A percentile compares a stretch with the other conserved stretches of the same genome.
phyloP scores from a whole-genome alignment of 331 rosid genomes.

The Malus hybrid region DNA sequence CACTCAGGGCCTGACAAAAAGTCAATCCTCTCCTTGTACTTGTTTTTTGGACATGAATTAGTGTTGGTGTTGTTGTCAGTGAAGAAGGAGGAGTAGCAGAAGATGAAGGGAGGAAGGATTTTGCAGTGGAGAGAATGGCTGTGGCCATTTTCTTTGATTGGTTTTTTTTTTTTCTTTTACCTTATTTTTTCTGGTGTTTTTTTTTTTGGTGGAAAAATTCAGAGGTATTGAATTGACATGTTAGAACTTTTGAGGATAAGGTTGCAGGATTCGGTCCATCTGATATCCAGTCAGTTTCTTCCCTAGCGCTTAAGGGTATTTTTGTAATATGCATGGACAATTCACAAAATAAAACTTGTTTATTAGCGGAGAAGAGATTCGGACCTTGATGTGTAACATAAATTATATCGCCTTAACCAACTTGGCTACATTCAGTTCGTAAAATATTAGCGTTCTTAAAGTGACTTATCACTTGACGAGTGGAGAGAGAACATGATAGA shows the following conservation, averaged over 20 bases:
- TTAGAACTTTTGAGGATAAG: constrained; percentile 60
- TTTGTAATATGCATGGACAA: neutral
- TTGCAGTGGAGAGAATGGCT: constrained; percentile 58
- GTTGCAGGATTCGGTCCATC: constrained; percentile 52
- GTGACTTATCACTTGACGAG: no score
- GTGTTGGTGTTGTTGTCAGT: constrained; percentile 15
- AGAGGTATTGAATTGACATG: constrained; percentile 18
- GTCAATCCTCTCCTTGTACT: constrained; percentile 24
- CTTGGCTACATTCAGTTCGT: no score
- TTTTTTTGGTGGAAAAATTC: constrained; percentile 25
- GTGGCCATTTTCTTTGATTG: constrained; percentile 42
- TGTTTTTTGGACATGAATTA: constrained; percentile 17
- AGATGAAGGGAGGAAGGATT: constrained; percentile 24
- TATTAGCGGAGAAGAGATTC: neutral
- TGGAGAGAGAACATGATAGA: no score
- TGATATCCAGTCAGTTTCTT: constrained; percentile 44
- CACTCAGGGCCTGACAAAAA: constrained; percentile 38
- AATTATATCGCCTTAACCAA: no score
- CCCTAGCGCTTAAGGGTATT: constrained; percentile 14
- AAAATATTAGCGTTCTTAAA: no score
- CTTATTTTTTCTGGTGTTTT: constrained; percentile 25
- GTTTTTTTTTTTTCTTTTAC: neutral
- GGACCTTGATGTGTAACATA: no score
- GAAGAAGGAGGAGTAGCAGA: constrained; percentile 25
- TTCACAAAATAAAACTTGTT: neutral